A percentile compares a stretch with the other conserved stretches of the same genome.
Conservation (phyloP, 768 basidiomycete genomes). For the Agrocybe pediades region DNA sequence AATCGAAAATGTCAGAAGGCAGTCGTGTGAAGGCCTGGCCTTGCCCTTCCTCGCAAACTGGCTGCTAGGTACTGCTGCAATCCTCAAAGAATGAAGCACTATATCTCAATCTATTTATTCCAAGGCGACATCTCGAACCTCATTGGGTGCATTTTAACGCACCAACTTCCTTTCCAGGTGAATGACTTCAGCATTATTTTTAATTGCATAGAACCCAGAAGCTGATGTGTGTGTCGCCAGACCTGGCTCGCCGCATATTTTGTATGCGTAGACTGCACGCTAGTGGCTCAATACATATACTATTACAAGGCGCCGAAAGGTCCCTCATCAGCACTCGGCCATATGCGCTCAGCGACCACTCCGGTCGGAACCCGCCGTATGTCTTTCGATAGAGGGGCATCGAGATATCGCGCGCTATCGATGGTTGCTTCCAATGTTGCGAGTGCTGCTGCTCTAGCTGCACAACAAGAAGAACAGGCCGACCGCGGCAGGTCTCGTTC, state of each 20-base stretch:
- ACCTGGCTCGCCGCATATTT: conserved; percentile 93
- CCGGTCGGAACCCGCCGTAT: conserved; percentile 41
- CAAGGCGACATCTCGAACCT: conserved; percentile 92
- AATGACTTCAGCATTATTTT: conserved; percentile 20
- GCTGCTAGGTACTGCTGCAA: conserved; percentile 68
- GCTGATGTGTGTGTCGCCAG: conserved; percentile 38
- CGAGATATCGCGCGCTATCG: conserved; percentile 71
- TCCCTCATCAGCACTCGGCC: conserved; percentile 29
- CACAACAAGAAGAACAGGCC: conserved; percentile 56
- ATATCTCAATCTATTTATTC: not conserved
- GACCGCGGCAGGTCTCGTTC: conserved; percentile 23
- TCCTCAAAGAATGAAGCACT: conserved; percentile 4
- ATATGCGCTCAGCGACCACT: conserved; percentile 45
- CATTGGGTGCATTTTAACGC: conserved; percentile 87
- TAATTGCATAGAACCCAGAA: conserved; percentile 5
- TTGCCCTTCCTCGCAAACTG: conserved; percentile 93
- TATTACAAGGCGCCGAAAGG: conserved; percentile 50
- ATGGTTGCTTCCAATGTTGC: conserved; percentile 74
- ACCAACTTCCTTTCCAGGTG: conserved; percentile 95
- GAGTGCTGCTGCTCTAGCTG: conserved; percentile 67
- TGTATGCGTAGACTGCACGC: conserved; percentile 73
- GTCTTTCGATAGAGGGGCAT: conserved; percentile 53
- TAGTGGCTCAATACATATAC: conserved; percentile 83
- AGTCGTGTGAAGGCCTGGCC: conserved; percentile 89
- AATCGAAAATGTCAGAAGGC: conserved; percentile 69